Base-by-base conservation (phyloP, 176 grass and related monocot genomes). In the Alopecurus myosuroides region DNA sequence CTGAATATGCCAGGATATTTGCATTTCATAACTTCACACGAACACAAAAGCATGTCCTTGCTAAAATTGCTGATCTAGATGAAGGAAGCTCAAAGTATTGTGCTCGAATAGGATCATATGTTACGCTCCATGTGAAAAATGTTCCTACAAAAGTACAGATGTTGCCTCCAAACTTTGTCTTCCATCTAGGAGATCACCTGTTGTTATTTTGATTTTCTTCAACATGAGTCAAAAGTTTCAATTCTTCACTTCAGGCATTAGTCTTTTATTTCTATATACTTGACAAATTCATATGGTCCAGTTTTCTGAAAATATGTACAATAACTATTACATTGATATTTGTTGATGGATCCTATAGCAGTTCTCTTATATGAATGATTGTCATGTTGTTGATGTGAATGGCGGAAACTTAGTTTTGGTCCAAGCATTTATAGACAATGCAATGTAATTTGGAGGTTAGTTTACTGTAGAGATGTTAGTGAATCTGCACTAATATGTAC, bases 201-300 rank as follows among this genome's bases (percentile, higher is more conserved):
- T 89, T 14, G 67, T 89, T 82, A 73, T 78, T 82, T 90, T 90
- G 88, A 86, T 65, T 85, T 98, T 88, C 70, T 98, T 62, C 91
- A 95, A 88, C 97, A 98, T 25, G 93, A 98, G 78, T 94, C 93
- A 8, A 98, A 98, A 81, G 92, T 98, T 82, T 98, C 93, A 78
- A 84, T 95, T 85, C 91, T 95, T 84, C 97, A 98, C 56, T 98
- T 95, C 88, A 98, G 93, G 97, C 94, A 94, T 50, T 79, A 36
- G 49, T 44, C 31, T 84, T 86, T 49, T 72, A 37, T 53, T 66
- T 33, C 46, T 77, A n/a, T n/a, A n/a, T n/a, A 55, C 13, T 45
- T 15, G 28, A 49, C 28, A 82, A 68, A 40, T 23, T 23, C 13
- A 66, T 72, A 6, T 79, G 56, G 23, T 58, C 37, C 13, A 31